Evolutionary conservation across 1,284 basidiomycete species (phyloP).

Genomic region (Schizopora paradoxa): DNA sequence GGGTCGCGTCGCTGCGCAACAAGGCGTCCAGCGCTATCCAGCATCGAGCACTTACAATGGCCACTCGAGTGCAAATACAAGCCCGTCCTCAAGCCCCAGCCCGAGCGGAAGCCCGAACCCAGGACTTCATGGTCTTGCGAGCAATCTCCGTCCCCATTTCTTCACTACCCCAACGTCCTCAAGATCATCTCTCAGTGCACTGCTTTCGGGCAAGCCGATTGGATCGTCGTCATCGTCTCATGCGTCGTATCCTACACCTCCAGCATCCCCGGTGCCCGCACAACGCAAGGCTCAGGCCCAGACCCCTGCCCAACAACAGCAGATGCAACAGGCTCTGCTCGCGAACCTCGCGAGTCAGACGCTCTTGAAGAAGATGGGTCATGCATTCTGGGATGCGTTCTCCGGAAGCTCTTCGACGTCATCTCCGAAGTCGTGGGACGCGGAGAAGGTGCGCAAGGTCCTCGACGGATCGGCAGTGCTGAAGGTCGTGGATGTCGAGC

Average conservation of each 20-base stretch:
- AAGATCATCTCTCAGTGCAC: slow-evolving; percentile 29
- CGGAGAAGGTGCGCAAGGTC: slow-evolving; percentile 70
- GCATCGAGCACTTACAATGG: slow-evolving; percentile 15
- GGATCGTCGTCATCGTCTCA: slow-evolving; percentile 25
- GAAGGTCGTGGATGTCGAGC: slow-evolving; percentile 24
- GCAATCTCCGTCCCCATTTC: slow-evolving; percentile 50
- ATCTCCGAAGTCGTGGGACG: slow-evolving; percentile 46
- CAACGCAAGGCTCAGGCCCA: too few species aligned
- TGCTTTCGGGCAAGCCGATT: slow-evolving; percentile 48
- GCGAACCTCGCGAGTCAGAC: slow-evolving; percentile 70
- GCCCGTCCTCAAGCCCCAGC: slow-evolving; percentile 23
- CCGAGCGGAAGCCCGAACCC: slow-evolving; percentile 2
- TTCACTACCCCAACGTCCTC: slow-evolving; percentile 32
- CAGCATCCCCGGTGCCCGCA: too few species aligned
- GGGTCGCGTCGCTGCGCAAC: slow-evolving; percentile 63
- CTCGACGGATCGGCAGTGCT: slow-evolving; percentile 74
- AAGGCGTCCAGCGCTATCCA: slow-evolving; percentile 26
- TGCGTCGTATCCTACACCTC: slow-evolving; percentile 1
- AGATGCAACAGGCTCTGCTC: slow-evolving; percentile 45
- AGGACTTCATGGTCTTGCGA: slow-evolving; percentile 43
- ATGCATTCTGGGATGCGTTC: slow-evolving; percentile 80
- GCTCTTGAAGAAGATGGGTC: slow-evolving; percentile 56
- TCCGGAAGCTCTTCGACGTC: slow-evolving; percentile 36
- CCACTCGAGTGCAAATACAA: slow-evolving; percentile 27
- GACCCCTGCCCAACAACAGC: too few species aligned